Evolutionary conservation across 2,329 filamentous ascomycete genomes (phyloP), one percentile per base, ranked within the genome.

Genomic region (Tolypocladium nubicola): DNA sequence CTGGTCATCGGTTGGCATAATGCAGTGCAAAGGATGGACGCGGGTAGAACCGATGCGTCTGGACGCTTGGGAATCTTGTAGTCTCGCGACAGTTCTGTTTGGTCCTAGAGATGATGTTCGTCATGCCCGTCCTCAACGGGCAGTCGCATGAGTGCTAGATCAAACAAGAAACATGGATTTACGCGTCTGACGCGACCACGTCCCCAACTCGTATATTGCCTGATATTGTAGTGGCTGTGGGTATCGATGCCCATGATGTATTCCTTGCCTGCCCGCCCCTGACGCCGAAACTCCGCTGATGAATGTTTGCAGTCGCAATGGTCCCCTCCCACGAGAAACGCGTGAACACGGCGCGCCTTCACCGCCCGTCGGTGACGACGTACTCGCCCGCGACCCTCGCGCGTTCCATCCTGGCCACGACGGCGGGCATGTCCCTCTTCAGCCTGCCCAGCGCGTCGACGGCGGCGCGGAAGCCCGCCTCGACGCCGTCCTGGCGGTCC

Each of bases 381-480:
- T 85, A 85, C 62, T 81, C 76, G 19, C 79, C 81, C 26, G 82
- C 84, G 19, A 80, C 76, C 60, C 80, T 74, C 58, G 84, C 84
- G 68, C 83, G 76, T 74, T 86, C 83, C 79, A 86, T 85, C 68
- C 77, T 81, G 56, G 84, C 84, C 64, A 84, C 81, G 4, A 80
- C 79, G 23, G 80, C 76, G 19, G 84, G 82, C 79, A 87, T 80
- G 40, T 81, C 79, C 63, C 76, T 76, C 73, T 84, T 84, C 57
- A 86, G 62, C 61, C 75, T 69, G 3, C 72, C 78, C 56, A 86
- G 64, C 19, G 75, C 76, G 53, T 74, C 74, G 1, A 86, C 76
- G 0, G 80, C 80, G 11, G 61, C 70, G 1, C 61, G 68, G 58
- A 80, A 84, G 43, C 66, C 70, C 3, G 58, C 63, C 71, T 83